Evolutionary conservation across 306 rosid genomes (phyloP).

Genomic region (Trichosanthes truncata): DNA sequence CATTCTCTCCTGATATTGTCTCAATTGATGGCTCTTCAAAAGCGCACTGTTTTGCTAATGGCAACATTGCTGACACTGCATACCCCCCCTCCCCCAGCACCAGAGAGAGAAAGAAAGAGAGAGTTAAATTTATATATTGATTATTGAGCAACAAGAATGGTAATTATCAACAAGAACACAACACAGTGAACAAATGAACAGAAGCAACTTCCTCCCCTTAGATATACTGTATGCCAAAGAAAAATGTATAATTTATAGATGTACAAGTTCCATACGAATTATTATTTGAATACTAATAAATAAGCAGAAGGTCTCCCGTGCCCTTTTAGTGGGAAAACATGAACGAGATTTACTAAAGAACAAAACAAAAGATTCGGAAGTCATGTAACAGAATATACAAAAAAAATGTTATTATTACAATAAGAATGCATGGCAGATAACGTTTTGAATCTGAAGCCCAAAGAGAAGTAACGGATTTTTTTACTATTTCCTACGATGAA

Average conservation of each 20-base stretch:
- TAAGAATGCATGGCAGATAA: neutral
- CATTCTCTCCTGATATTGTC: slow-evolving; percentile 86
- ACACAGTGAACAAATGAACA: neutral
- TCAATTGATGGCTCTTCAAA: slow-evolving; percentile 97
- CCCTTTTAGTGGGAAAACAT: neutral
- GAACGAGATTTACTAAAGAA: neutral
- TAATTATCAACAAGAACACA: neutral
- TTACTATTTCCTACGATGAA: neutral
- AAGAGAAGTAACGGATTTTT: neutral
- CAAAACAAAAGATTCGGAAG: neutral
- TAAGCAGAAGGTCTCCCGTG: neutral
- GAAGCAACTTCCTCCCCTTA: neutral
- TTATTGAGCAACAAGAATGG: neutral
- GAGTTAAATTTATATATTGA: slow-evolving; percentile 2
- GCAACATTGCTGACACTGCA: slow-evolving; percentile 94
- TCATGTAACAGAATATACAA: neutral
- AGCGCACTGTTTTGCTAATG: slow-evolving; percentile 94
- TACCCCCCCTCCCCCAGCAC: neutral
- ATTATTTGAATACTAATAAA: neutral
- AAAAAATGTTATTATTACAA: neutral
- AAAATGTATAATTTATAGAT: neutral
- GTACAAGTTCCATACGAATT: neutral
- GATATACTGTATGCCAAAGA: neutral
- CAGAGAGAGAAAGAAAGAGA: neutral
- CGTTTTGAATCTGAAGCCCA: neutral